Evolutionary conservation across 306 rosid species (phyloP).

Genomic region (Comarum palustre): DNA sequence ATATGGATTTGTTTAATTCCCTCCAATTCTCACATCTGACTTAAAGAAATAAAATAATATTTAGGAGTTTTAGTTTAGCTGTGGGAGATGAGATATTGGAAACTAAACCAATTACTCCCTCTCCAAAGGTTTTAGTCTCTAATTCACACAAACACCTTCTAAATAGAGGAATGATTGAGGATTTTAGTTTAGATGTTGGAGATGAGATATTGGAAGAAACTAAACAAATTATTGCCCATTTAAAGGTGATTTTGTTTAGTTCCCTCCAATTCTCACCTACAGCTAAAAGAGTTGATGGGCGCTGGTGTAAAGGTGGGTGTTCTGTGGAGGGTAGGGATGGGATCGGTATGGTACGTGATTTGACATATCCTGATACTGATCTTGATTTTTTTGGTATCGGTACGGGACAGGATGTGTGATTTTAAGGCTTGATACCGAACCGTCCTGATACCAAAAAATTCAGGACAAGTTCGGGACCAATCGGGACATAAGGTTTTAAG

Average conservation of each 20-base stretch:
- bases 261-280: conserved; percentile 6
- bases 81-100: neutral
- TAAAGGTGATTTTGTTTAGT: neutral
- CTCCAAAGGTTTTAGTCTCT: neutral
- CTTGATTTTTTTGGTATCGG: no score
- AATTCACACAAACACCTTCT: neutral
- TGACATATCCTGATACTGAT: no score
- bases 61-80: neutral
- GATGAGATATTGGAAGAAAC: conserved; percentile 7
- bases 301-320: neutral
- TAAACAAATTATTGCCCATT: neutral
- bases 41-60: no score
- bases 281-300: neutral
- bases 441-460: no score
- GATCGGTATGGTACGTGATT: no score
- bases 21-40: neutral
- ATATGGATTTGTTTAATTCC: neutral
- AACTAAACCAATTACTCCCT: neutral
- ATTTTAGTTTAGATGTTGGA: neutral
- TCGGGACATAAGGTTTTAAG: no score
- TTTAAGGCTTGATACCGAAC: no score
- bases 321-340: neutral
- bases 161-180: neutral
- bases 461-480: no score
- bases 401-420: no score